Percentiles rank a stretch among this genome's conserved stretches.
Conservation (phyloP, 306 rosid species). For the Hippophae rhamnoides region DNA sequence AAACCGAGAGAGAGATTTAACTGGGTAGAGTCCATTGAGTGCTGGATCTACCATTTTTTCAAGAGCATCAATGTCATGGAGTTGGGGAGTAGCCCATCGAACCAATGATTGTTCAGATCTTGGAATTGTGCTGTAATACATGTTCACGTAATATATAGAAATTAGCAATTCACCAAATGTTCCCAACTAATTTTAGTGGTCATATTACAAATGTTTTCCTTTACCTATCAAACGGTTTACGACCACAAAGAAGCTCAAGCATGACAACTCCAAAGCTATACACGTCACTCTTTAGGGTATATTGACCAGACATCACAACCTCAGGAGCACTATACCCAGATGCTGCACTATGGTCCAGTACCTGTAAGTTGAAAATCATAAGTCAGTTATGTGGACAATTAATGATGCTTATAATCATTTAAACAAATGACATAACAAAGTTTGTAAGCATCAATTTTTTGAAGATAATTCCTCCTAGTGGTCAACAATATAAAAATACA, state of each 20-base stretch:
- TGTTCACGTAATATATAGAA: conserved; percentile 8
- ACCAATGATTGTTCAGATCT: conserved; percentile 89
- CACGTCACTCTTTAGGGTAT: conserved; percentile 75
- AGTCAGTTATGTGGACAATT: conserved; percentile 15
- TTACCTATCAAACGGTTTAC: conserved; percentile 90
- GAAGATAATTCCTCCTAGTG: too few relatives aligned
- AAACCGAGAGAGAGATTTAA: conserved; percentile 90
- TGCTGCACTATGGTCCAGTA: conserved; percentile 54
- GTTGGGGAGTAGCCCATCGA: conserved; percentile 98
- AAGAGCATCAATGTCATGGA: conserved; percentile 93
- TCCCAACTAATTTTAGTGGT: background rate
- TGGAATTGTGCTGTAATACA: conserved; percentile 55
- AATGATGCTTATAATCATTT: too few relatives aligned
- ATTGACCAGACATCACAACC: conserved; percentile 67
- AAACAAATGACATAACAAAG: too few relatives aligned
- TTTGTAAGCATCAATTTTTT: background rate
- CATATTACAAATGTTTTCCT: conserved; percentile 2
- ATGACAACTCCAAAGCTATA: conserved; percentile 92
- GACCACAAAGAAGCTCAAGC: conserved; percentile 94
- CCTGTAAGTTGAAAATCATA: conserved; percentile 30
- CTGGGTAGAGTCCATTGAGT: conserved; percentile 84
- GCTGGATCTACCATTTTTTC: conserved; percentile 95
- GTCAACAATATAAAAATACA: background rate
- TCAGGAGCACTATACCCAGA: conserved; percentile 85
- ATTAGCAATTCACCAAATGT: conserved; percentile 6